Evolutionary conservation across 2,329 filamentous ascomycete species (phyloP).

Genomic region (Xylaria sp.): DNA sequence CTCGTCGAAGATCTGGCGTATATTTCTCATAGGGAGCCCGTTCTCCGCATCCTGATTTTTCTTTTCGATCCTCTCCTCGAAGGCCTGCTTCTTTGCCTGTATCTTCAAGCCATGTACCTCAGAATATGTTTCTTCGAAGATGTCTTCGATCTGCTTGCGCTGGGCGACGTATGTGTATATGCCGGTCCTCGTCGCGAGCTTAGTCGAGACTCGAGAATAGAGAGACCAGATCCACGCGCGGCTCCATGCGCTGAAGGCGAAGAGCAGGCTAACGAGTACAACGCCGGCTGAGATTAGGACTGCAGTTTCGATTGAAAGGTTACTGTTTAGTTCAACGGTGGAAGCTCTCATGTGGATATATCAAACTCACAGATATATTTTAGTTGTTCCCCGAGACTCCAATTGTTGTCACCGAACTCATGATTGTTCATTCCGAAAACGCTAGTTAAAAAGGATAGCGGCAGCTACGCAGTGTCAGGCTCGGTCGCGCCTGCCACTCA

Average conservation of each 20-base stretch:
- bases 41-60: neutral
- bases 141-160: neutral
- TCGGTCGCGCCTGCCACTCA: accelerated
- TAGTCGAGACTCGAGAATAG: neutral
- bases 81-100: neutral
- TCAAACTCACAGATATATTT: conserved; percentile 42
- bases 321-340: neutral
- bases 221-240: conserved; percentile 29
- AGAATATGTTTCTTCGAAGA: neutral
- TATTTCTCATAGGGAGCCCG: neutral
- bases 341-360: neutral
- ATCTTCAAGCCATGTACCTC: neutral
- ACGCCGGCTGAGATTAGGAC: conserved; percentile 27
- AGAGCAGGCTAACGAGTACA: conserved; percentile 26
- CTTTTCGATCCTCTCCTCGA: neutral
- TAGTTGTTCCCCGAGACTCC: conserved; percentile 26
- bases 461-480: conserved; percentile 42
- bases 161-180: conserved; percentile 5
- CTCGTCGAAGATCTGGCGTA: neutral
- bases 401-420: conserved; percentile 33
- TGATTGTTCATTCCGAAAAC: conserved; percentile 54
- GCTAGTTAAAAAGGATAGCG: conserved; percentile 52
- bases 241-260: conserved; percentile 22
- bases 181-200: conserved; percentile 2
- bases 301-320: neutral